A percentile compares a stretch with the other conserved stretches of the same genome.
phyloP scores from a whole-genome alignment of 192 early-diverging fungal genomes.

The Backusella liffmaniae region DNA sequence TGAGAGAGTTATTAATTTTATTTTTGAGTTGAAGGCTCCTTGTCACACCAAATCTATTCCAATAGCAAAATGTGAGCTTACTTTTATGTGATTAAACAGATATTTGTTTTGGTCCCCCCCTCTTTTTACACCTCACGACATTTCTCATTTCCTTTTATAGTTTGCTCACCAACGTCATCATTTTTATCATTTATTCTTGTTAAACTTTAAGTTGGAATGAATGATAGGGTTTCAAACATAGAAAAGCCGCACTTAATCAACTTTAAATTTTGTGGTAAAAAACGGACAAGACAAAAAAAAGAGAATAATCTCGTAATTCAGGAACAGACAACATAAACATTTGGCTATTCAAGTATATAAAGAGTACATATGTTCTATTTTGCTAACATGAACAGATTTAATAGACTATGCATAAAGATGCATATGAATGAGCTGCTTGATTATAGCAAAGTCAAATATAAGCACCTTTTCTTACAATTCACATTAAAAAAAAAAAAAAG shows the following conservation, averaged over 20 bases:
- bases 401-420: neutral
- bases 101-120: neutral
- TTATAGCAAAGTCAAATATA: no score
- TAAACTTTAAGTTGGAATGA: neutral
- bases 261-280: neutral
- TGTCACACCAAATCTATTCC: constrained; percentile 2
- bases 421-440: neutral
- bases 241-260: neutral
- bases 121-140: neutral
- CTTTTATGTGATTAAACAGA: neutral
- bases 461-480: no score
- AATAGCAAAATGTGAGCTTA: constrained; percentile 7
- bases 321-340: neutral
- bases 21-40: neutral
- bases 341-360: neutral
- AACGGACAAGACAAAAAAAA: neutral
- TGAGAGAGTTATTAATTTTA: neutral
- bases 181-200: neutral
- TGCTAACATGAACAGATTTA: neutral
- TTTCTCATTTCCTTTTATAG: neutral
- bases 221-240: neutral
- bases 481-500: no score
- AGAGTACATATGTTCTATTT: neutral
- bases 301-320: neutral
- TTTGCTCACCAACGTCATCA: neutral